Percentiles rank a stretch among this genome's conserved stretches.
These are phyloP conservation scores for Rugonectria rugulosa DNA, from an alignment of 2,329 filamentous ascomycete species.

Conservation along the genomic window DNA sequence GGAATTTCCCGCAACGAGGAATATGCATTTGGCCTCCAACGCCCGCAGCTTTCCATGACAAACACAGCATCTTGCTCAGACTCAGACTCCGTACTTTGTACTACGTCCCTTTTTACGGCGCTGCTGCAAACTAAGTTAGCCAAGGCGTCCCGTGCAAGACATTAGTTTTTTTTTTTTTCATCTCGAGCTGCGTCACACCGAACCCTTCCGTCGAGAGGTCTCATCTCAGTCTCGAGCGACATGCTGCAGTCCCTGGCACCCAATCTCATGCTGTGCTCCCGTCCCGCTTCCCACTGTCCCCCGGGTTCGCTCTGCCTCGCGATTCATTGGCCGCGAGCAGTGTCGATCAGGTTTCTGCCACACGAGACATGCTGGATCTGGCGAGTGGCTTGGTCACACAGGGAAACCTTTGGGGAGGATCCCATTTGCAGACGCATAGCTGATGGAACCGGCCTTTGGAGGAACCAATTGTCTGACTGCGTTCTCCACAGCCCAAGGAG, in stretches of 20 bases:
- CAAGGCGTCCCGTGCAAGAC: not conserved
- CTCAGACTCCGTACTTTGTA: too few relatives aligned
- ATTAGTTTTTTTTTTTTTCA: slow-evolving; percentile 25
- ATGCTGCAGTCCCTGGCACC: slow-evolving; percentile 22
- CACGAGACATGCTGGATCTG: slow-evolving; percentile 25
- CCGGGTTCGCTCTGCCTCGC: slow-evolving; percentile 10
- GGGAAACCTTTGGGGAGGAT: slow-evolving; percentile 3
- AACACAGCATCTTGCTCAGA: not conserved
- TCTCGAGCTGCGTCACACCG: slow-evolving; percentile 21
- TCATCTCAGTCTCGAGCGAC: slow-evolving; percentile 14
- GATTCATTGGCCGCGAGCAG: slow-evolving; percentile 18
- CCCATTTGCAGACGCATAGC: too few relatives aligned
- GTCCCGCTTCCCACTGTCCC: slow-evolving; percentile 9
- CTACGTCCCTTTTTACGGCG: too few relatives aligned
- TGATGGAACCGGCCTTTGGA: too few relatives aligned
- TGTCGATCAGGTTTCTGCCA: slow-evolving; percentile 12
- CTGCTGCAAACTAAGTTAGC: too few relatives aligned
- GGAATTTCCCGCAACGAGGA: not conserved
- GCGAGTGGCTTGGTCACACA: slow-evolving; percentile 12
- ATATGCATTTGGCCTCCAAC: slow-evolving; percentile 7
- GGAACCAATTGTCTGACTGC: not conserved
- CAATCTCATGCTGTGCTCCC: slow-evolving; percentile 5
- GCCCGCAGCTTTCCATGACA: not conserved
- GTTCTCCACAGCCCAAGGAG: too few relatives aligned
- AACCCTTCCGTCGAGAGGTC: slow-evolving; percentile 8